Evolutionary conservation across 257 asterid species (phyloP).

Genomic region (Cynanchum wilfordii): DNA sequence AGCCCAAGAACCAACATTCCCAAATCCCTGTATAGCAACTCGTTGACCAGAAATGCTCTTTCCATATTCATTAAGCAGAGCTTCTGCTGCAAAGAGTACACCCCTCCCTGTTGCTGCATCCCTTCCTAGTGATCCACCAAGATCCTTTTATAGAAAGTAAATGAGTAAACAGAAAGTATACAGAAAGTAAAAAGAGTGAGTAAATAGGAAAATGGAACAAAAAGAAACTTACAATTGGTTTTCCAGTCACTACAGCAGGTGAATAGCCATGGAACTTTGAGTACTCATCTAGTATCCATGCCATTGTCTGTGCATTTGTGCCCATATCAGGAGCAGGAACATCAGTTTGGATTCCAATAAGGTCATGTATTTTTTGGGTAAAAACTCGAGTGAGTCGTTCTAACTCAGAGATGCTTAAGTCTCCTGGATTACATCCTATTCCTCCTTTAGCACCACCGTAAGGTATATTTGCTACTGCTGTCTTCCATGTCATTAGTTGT

Average conservation of each 20-base stretch:
- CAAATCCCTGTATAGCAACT: slow-evolving; percentile 57
- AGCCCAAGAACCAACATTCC: slow-evolving; percentile 72
- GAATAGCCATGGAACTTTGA: slow-evolving; percentile 66
- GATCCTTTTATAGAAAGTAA: slow-evolving; percentile 37
- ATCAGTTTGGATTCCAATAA: slow-evolving; percentile 52
- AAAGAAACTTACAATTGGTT: slow-evolving; percentile 43
- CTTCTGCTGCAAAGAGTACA: slow-evolving; percentile 52
- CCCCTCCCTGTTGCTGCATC: slow-evolving; percentile 77
- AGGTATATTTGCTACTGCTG: slow-evolving; percentile 93
- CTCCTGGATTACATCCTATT: slow-evolving; percentile 77
- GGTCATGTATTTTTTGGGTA: slow-evolving; percentile 59
- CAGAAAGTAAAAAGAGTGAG: neutral
- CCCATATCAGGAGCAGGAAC: slow-evolving; percentile 81
- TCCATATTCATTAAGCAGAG: slow-evolving; percentile 54
- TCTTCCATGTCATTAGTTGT: slow-evolving; percentile 96
- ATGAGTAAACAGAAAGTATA: too few species aligned
- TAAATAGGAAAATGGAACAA: neutral
- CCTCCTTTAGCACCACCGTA: slow-evolving; percentile 99
- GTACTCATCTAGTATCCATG: slow-evolving; percentile 71
- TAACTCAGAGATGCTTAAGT: slow-evolving; percentile 62
- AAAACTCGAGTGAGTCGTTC: slow-evolving; percentile 63
- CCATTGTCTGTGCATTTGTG: slow-evolving; percentile 70
- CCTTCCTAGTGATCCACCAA: slow-evolving; percentile 72
- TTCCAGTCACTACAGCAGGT: slow-evolving; percentile 67
- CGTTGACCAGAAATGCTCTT: slow-evolving; percentile 50